These are phyloP conservation scores for Mentha longifolia DNA, from an alignment of 257 asterid species.

Conservation along the genomic window DNA sequence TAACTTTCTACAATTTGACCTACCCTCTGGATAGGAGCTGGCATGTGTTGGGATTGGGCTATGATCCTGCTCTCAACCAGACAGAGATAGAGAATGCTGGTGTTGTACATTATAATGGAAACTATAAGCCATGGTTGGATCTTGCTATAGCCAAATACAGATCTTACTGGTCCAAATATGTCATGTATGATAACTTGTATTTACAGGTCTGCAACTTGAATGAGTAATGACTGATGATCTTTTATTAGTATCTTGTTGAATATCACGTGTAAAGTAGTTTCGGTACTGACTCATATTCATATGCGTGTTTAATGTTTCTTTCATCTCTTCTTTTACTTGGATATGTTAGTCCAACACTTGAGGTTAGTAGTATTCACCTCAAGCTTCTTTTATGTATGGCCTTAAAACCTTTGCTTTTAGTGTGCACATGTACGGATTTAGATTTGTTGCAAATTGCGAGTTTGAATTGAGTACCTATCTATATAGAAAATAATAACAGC, in stretches of 20 bases:
- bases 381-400: too few relatives aligned
- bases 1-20: conserved; percentile 89
- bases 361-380: too few relatives aligned
- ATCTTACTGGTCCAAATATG: conserved; percentile 82
- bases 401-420: too few relatives aligned
- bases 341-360: too few relatives aligned
- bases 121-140: conserved; percentile 98
- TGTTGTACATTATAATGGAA: conserved; percentile 92
- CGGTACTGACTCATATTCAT: not conserved
- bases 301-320: not conserved
- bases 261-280: not conserved
- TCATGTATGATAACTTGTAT: conserved; percentile 64
- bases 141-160: conserved; percentile 87
- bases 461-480: too few relatives aligned
- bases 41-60: conserved; percentile 98
- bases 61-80: conserved; percentile 90
- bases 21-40: conserved; percentile 83
- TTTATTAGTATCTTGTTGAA: conserved; percentile 12
- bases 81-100: conserved; percentile 84
- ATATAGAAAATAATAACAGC: too few relatives aligned
- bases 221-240: conserved; percentile 35
- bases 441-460: too few relatives aligned
- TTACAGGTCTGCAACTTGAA: conserved; percentile 63
- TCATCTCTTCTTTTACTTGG: not conserved
- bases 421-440: too few relatives aligned